Base-by-base conservation (phyloP, 495 filamentous ascomycete species). In the Trichoderma gamsii region DNA sequence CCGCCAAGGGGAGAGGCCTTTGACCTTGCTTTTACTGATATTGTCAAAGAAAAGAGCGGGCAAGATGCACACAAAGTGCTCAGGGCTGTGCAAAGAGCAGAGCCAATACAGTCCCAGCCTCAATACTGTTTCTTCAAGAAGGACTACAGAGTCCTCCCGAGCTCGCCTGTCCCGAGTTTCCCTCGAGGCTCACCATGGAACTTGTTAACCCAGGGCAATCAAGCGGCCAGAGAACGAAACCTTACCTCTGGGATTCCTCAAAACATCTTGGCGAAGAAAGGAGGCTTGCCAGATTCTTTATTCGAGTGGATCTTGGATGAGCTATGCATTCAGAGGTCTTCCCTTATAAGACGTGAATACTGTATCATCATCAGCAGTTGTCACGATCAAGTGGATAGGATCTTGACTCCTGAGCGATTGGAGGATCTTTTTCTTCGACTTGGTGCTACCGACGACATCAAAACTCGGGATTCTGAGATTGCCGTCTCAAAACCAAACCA, bases 291-390 rank as follows among this genome's bases (percentile, higher is more conserved):
- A 1, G 86, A 92, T 66, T 87, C 91, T 67, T 72, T 96, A 23
- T 81, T 92, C 27, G 64, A 80, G 23, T 97, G 92, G 92, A 83
- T 94, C 3, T 78, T 96, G 13, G 79, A 87, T 51, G 86, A 92
- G 70, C 80, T 89, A n/a, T 83, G 85, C 63, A 72, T 79, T 13
- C 89, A 91, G 71, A 79, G 77, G 51, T 83, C 83, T 49, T 84
- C 85, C 38, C 85, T 85, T 68, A 77, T 95, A 41, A 84, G 87
- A 67, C 75, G 82, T 56, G 86, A 89, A 65, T 95, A 93, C 78
- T 78, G 84, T 49, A 80, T 85, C 35, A 71, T 82, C 4, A 66
- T 82, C 6, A 67, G 69, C 4, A 65, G 72, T 9, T 82, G 79
- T 52, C 67, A 67, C 0, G 74, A 79, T 8, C 80, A 83, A 27